Evolutionary conservation across 1,284 basidiomycete species (phyloP).

Genomic region (Hypsizygus ulmarius): DNA sequence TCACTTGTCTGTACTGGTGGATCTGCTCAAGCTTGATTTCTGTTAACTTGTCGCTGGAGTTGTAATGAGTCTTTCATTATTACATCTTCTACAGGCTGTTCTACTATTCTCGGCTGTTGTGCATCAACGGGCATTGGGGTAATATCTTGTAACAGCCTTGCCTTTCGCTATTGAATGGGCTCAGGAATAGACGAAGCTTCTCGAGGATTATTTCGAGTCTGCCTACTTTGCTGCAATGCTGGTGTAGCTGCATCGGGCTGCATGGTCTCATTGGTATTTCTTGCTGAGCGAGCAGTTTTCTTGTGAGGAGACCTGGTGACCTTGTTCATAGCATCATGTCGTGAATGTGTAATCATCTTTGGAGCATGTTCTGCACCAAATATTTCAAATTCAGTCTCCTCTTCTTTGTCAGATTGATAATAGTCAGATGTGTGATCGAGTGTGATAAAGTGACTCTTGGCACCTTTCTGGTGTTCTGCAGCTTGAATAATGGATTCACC

Average conservation of each 20-base stretch:
- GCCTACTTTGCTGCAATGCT: no score
- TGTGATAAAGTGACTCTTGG: background rate
- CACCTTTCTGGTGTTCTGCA: background rate
- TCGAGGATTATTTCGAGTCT: background rate
- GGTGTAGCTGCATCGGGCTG: no score
- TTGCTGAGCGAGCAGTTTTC: background rate
- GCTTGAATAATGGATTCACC: constrained; percentile 12
- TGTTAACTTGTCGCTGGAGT: background rate
- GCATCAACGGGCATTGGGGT: background rate
- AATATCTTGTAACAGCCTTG: background rate
- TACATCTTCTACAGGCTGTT: background rate
- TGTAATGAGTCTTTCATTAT: background rate
- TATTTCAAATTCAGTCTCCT: background rate
- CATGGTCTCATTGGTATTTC: no score
- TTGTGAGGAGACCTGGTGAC: background rate
- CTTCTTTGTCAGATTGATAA: constrained; percentile 1
- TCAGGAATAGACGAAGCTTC: background rate
- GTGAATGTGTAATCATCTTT: background rate
- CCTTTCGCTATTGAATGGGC: no score
- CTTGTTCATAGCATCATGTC: background rate
- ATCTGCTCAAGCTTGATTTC: background rate
- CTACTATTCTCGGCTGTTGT: background rate
- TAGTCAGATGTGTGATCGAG: background rate
- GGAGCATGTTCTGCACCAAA: background rate
- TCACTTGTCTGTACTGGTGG: no score